Conservation (phyloP, 805 yeast genomes). For the Lipomyces spencermartinsiae region DNA sequence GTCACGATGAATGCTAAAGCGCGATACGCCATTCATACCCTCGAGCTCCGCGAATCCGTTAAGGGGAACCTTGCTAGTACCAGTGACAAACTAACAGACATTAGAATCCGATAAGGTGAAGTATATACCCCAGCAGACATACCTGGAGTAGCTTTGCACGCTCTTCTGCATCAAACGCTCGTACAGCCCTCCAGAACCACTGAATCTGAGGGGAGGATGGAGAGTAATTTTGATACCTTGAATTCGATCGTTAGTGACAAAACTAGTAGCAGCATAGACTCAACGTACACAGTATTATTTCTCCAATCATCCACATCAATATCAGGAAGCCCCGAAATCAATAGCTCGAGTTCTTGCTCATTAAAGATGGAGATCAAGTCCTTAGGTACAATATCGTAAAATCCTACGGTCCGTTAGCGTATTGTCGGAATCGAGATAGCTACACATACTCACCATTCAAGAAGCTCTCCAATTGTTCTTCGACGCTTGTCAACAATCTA, state of each 20-base stretch:
- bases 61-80: conserved; percentile 94
- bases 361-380: conserved; percentile 86
- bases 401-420: conserved; percentile 59
- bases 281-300: conserved; percentile 63
- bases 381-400: conserved; percentile 86
- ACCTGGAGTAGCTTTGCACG: conserved; percentile 86
- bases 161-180: conserved; percentile 91
- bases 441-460: conserved; percentile 46
- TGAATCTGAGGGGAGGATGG: conserved; percentile 84
- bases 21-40: conserved; percentile 84
- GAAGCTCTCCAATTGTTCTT: conserved; percentile 86
- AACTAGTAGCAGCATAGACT: background rate
- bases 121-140: background rate
- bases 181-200: conserved; percentile 98
- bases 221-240: conserved; percentile 70
- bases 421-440: background rate
- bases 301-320: conserved; percentile 97
- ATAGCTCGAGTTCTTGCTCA: conserved; percentile 91
- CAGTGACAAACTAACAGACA: conserved; percentile 74
- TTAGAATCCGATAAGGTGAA: background rate
- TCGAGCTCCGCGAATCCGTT: conserved; percentile 90
- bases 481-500: conserved; percentile 78
- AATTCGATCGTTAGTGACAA: conserved; percentile 39
- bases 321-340: conserved; percentile 94
- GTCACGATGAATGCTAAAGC: conserved; percentile 88